phyloP scores from a whole-genome alignment of 768 basidiomycete species.

The Amyloporia xantha region DNA sequence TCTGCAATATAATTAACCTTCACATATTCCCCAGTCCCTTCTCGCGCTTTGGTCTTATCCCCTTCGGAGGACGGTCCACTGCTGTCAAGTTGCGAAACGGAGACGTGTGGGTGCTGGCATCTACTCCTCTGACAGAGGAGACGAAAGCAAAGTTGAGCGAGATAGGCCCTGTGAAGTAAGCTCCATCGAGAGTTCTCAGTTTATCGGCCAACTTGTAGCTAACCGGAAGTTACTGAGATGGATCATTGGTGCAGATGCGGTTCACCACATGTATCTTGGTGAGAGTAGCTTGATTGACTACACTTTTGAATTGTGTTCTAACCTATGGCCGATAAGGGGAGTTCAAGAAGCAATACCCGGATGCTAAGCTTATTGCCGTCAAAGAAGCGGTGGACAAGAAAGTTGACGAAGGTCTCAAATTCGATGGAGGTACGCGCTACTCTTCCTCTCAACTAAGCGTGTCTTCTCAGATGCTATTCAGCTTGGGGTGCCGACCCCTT shows the following conservation, averaged over 20 bases:
- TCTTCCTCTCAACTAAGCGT: too few relatives aligned
- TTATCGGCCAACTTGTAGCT: not conserved
- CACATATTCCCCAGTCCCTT: conserved; percentile 52
- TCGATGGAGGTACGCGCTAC: conserved; percentile 61
- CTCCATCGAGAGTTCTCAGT: too few relatives aligned
- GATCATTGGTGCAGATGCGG: conserved; percentile 50
- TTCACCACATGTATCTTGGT: conserved; percentile 58
- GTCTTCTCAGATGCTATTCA: too few relatives aligned
- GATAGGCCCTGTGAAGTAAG: conserved; percentile 65
- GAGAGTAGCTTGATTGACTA: conserved; percentile 7
- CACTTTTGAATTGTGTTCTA: conserved; percentile 4
- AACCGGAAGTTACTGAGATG: conserved; percentile 32
- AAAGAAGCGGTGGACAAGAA: conserved; percentile 46
- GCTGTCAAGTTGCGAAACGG: conserved; percentile 64
- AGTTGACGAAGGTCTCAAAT: conserved; percentile 42
- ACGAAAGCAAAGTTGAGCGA: conserved; percentile 57
- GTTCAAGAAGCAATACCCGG: conserved; percentile 63
- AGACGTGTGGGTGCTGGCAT: conserved; percentile 79
- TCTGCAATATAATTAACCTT: too few relatives aligned
- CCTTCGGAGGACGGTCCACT: conserved; percentile 79
- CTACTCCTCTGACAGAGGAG: conserved; percentile 59
- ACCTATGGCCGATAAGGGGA: conserved; percentile 34
- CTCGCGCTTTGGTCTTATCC: conserved; percentile 55
- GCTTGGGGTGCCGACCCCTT: conserved; percentile 29
- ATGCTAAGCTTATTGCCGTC: conserved; percentile 67